These are phyloP conservation scores for Mycena chlorophos DNA, from an alignment of 768 basidiomycete species.

Conservation along the genomic window DNA sequence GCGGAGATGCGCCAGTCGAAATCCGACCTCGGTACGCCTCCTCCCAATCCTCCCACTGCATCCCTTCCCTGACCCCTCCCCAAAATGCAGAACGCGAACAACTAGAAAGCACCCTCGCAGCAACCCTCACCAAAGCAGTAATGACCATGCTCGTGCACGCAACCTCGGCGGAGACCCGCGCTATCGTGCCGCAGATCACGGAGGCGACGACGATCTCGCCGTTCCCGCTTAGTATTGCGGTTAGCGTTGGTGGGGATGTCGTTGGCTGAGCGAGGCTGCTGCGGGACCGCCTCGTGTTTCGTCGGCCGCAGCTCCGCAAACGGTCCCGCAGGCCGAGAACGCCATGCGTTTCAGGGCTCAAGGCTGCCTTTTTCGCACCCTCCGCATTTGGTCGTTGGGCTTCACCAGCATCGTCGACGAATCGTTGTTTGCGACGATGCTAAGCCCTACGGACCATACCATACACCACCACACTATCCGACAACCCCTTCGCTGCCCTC, in stretches of 20 bases:
- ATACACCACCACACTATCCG: too few relatives aligned
- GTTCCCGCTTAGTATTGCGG: slow-evolving; percentile 71
- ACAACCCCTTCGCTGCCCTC: too few relatives aligned
- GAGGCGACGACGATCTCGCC: slow-evolving; percentile 75
- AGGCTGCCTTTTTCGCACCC: too few relatives aligned
- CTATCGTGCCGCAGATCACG: slow-evolving; percentile 78
- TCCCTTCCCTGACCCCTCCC: background rate
- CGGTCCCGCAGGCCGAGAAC: too few relatives aligned
- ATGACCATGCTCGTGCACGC: slow-evolving; percentile 74
- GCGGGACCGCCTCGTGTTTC: too few relatives aligned
- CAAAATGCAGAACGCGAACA: slow-evolving; percentile 40
- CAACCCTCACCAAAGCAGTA: slow-evolving; percentile 65
- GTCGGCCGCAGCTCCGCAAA: too few relatives aligned
- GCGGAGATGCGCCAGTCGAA: slow-evolving; percentile 76
- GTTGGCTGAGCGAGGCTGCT: slow-evolving; percentile 35
- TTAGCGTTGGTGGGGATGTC: slow-evolving; percentile 68
- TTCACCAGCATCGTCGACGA: too few relatives aligned
- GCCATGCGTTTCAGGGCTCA: too few relatives aligned
- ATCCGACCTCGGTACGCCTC: slow-evolving; percentile 54
- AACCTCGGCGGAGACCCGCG: slow-evolving; percentile 73
- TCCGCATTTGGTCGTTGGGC: too few relatives aligned
- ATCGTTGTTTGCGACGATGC: too few relatives aligned
- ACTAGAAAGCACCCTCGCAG: slow-evolving; percentile 58
- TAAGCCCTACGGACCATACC: too few relatives aligned
- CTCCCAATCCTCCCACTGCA: background rate